phyloP scores from a whole-genome alignment of 345 rosid species.

The Camelina laxa region DNA sequence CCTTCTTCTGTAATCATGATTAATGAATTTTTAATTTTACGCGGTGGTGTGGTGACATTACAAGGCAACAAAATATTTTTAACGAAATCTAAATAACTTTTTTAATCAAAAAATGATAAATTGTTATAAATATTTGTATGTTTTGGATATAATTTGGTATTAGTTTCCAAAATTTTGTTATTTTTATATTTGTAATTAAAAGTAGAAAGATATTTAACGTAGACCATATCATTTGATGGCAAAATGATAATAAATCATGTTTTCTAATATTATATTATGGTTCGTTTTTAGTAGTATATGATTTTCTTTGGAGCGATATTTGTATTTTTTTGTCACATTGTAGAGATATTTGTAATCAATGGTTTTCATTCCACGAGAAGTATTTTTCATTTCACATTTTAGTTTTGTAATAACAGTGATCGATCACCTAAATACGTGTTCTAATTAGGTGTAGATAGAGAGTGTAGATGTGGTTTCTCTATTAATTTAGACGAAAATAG shows the following conservation, averaged over 20 bases:
- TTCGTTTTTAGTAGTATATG: not conserved
- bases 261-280: not conserved
- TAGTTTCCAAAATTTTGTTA: not conserved
- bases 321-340: not conserved
- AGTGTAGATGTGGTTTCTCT: not conserved
- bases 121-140: not conserved
- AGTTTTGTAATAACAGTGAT: constrained; percentile 8
- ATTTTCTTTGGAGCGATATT: not conserved
- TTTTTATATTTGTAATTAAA: not conserved
- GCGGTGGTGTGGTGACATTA: constrained; percentile 27
- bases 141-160: constrained; percentile 6
- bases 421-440: not conserved
- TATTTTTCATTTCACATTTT: constrained; percentile 16
- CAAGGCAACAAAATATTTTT: constrained; percentile 16
- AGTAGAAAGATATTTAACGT: not conserved
- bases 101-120: not conserved
- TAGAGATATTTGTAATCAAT: not conserved
- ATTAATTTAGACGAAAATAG: not conserved
- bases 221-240: not conserved
- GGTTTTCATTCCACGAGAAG: not conserved
- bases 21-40: not conserved
- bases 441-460: not conserved
- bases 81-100: not conserved
- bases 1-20: constrained; percentile 20
- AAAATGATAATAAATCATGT: not conserved